Evolutionary conservation across 768 basidiomycete genomes (phyloP), one percentile per base, ranked within the genome.

Genomic region (Rhodotorula babjevae): DNA sequence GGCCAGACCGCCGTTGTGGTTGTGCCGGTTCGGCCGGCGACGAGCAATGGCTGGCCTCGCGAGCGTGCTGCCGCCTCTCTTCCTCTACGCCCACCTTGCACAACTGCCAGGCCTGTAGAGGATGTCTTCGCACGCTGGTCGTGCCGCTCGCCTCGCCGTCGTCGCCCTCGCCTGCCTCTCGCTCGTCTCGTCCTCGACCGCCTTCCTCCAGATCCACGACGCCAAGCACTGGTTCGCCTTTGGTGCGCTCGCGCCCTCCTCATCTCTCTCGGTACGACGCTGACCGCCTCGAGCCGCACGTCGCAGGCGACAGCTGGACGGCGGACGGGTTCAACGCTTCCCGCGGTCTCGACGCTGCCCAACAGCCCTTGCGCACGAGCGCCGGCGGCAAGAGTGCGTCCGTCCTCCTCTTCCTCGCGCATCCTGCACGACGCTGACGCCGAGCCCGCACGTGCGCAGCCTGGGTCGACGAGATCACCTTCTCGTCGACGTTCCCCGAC

Each of bases 401-500:
- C 27, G 3, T 55, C n/a, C 25, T 25, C 27, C n/a, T 29, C n/a
- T n/a, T 11, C 15, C 10, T 55, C 16, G 53, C n/a, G 1, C 4
- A 25, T 25, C 23, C 23, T 25, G 21, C n/a, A n/a, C n/a, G n/a
- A n/a, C n/a, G n/a, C 49, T 50, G 8, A 50, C 7, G 42, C 42
- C 7, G 9, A 14, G 9, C 49, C 47, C 49, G 19, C 23, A 11
- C 9, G 8, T 16, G 14, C 2, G n/a, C 53, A 55, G 53, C 53
- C 15, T 55, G 53, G 53, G n/a, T 55, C n/a, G 29, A 55, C 53
- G 53, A 55, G 53, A 55, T 55, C 53, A 55, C n/a, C 53, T 29
- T 29, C 15, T 55, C 53, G n/a, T 14, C 27, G 53, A 55, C 53
- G 12, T 55, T 55, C 16, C 53, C 53, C 14, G 3, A 29, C 4